These are phyloP conservation scores for Suhomyces pyralidae DNA, from an alignment of 805 yeast genomes.

Conservation along the genomic window DNA sequence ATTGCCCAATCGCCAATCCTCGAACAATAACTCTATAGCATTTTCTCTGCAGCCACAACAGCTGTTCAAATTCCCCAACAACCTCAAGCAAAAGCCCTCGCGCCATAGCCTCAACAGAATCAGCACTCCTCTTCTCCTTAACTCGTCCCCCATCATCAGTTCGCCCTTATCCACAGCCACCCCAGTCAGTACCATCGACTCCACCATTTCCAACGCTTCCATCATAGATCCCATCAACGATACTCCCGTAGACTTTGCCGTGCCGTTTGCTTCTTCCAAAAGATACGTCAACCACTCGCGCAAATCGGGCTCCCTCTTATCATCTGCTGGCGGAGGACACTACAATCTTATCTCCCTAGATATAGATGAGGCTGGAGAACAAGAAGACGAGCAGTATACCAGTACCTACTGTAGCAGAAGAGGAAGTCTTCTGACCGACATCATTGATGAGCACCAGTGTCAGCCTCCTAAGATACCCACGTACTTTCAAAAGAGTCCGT, in stretches of 20 bases:
- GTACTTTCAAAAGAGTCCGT: conserved; percentile 11
- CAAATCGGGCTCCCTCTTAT: conserved; percentile 19
- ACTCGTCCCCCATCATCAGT: conserved; percentile 31
- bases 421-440: background rate
- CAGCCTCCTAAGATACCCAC: conserved; percentile 1
- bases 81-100: conserved; percentile 3
- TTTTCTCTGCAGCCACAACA: background rate
- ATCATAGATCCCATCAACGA: conserved; percentile 39
- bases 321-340: conserved; percentile 23
- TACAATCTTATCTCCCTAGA: conserved; percentile 19
- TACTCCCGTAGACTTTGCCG: conserved; percentile 36
- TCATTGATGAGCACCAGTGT: conserved; percentile 2
- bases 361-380: conserved; percentile 24
- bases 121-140: conserved; percentile 8
- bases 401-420: background rate
- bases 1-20: conserved; percentile 2
- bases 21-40: background rate
- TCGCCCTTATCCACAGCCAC: conserved; percentile 36
- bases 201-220: conserved; percentile 16
- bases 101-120: conserved; percentile 13
- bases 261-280: conserved; percentile 16
- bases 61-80: conserved; percentile 13
- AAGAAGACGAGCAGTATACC: conserved; percentile 11
- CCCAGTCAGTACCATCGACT: conserved; percentile 27
- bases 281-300: conserved; percentile 15